Evolutionary conservation across 2,329 filamentous ascomycete species (phyloP).

Genomic region (Sporothrix mexicana): DNA sequence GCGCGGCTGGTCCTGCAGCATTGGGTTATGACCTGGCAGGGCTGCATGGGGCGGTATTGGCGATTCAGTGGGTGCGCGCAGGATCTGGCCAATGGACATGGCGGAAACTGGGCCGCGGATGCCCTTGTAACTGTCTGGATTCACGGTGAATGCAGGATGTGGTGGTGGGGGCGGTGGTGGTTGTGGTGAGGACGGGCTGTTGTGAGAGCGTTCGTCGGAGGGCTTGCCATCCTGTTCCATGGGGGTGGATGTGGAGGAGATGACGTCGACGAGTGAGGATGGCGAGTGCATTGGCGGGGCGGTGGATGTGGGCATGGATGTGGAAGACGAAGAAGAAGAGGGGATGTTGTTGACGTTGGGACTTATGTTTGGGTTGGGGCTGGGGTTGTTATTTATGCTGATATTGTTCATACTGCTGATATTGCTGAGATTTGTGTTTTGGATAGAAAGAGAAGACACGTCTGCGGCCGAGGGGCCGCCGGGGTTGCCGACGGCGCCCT

Average conservation of each 20-base stretch:
- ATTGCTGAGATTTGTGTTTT: constrained; percentile 1
- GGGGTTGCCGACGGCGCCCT: constrained; percentile 1
- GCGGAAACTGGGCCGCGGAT: constrained; percentile 53
- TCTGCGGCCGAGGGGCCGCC: constrained; percentile 2
- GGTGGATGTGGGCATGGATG: constrained; percentile 25
- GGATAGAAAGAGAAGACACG: constrained; percentile 28
- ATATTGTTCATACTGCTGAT: constrained; percentile 13
- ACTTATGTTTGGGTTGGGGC: neutral
- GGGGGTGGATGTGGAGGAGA: constrained; percentile 24
- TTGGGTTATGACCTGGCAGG: constrained; percentile 41
- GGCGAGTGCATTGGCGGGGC: constrained; percentile 27
- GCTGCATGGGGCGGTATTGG: constrained; percentile 41
- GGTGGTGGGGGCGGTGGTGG: constrained; percentile 35
- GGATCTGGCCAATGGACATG: constrained; percentile 44
- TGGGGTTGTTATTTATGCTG: neutral
- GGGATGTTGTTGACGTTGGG: constrained; percentile 5
- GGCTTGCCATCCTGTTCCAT: constrained; percentile 36
- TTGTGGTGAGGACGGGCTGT: constrained; percentile 52
- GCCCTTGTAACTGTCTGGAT: constrained; percentile 53
- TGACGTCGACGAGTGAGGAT: constrained; percentile 17
- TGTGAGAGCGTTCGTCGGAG: constrained; percentile 29
- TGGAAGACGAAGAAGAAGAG: constrained; percentile 20
- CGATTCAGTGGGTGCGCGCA: constrained; percentile 41
- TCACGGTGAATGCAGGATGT: constrained; percentile 42
- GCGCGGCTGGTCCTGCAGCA: constrained; percentile 44